Percentiles rank a stretch among this genome's conserved stretches.
These are phyloP conservation scores for Daldinia sp. DNA, from an alignment of 2,329 filamentous ascomycete species.

Conservation along the genomic window DNA sequence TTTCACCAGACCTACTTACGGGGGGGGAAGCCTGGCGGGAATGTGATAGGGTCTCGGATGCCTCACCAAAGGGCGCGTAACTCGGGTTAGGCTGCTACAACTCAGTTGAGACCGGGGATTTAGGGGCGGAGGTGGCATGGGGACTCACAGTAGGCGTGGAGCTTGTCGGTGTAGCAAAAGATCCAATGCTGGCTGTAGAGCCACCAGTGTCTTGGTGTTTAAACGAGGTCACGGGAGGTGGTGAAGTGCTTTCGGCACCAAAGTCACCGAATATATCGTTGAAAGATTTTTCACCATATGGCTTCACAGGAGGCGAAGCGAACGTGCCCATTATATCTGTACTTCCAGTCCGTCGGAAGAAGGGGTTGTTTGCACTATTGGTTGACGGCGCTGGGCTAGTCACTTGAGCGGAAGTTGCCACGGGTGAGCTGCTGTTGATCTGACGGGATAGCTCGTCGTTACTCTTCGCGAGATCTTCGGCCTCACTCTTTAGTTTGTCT, in stretches of 20 bases:
- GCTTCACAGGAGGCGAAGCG: conserved; percentile 55
- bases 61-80: conserved; percentile 74
- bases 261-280: conserved; percentile 86
- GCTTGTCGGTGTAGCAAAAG: conserved; percentile 63
- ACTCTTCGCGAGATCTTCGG: conserved; percentile 71
- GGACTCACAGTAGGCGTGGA: conserved; percentile 70
- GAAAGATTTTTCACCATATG: conserved; percentile 72
- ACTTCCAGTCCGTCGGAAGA: conserved; percentile 79
- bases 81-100: conserved; percentile 81
- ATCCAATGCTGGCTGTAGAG: conserved; percentile 61
- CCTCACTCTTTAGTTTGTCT: conserved; percentile 85
- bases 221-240: conserved; percentile 65
- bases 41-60: conserved; percentile 75
- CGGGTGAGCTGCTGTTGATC: conserved; percentile 60
- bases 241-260: conserved; percentile 53
- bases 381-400: conserved; percentile 74
- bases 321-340: conserved; percentile 67
- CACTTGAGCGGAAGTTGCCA: conserved; percentile 57
- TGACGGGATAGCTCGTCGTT: conserved; percentile 66
- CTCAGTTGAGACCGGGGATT: conserved; percentile 72
- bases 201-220: conserved; percentile 66
- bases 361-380: conserved; percentile 88
- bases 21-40: conserved; percentile 82
- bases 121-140: conserved; percentile 64
- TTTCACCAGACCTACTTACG: conserved; percentile 65